These are phyloP conservation scores for Trichosporon sp. DNA, from an alignment of 1,284 basidiomycete species.

Conservation along the genomic window DNA sequence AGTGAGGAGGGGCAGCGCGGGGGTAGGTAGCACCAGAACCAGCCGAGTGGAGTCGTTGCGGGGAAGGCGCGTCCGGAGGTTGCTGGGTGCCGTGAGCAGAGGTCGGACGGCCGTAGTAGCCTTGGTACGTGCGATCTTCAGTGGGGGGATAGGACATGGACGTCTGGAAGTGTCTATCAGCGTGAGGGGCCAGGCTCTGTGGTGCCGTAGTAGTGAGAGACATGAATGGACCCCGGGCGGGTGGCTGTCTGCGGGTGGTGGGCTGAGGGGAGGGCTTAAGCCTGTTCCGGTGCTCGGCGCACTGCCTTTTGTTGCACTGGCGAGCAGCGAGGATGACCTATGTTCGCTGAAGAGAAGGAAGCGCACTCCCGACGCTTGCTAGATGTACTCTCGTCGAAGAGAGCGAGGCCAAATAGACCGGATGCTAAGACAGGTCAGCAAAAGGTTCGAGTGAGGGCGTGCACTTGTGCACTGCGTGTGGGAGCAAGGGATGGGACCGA, in stretches of 20 bases:
- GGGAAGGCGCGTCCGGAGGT: conserved; percentile 19
- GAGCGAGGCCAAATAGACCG: neutral
- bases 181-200: conserved; percentile 11
- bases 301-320: neutral
- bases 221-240: conserved; percentile 12
- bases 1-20: conserved; percentile 25
- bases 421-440: neutral
- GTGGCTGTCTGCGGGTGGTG: neutral
- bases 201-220: conserved; percentile 21
- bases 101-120: conserved; percentile 30
- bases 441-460: neutral
- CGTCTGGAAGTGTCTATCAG: conserved; percentile 12
- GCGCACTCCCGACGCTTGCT: neutral
- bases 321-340: neutral
- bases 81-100: conserved; percentile 29
- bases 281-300: neutral
- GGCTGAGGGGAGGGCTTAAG: neutral
- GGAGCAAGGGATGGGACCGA: neutral
- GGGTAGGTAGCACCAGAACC: conserved; percentile 20
- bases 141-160: conserved; percentile 21
- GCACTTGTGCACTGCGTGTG: neutral
- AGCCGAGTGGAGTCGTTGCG: conserved; percentile 33
- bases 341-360: no score
- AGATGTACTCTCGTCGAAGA: neutral
- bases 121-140: conserved; percentile 25